These are phyloP conservation scores for Dendrobium huoshanense DNA, from an alignment of 106 monocot species.

Conservation along the genomic window DNA sequence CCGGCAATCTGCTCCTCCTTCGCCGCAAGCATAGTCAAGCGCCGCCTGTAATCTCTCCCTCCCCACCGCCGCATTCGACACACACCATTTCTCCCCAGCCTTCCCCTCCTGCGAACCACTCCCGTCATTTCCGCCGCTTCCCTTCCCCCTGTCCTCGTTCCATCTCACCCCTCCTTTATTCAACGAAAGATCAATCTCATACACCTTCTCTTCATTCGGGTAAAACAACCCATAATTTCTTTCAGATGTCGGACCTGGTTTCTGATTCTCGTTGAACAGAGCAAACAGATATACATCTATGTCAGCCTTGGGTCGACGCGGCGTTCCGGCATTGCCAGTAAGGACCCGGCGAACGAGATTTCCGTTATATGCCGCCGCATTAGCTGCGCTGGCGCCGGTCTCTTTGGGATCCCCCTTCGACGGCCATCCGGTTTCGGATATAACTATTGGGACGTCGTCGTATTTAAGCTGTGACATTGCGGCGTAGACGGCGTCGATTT, in stretches of 20 bases:
- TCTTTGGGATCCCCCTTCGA: constrained; percentile 66
- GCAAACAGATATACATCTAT: constrained; percentile 78
- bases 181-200: constrained; percentile 59
- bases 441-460: constrained; percentile 47
- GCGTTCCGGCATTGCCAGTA: constrained; percentile 61
- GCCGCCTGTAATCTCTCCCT: constrained; percentile 61
- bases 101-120: constrained; percentile 6
- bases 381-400: constrained; percentile 45
- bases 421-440: constrained; percentile 88
- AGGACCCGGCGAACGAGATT: constrained; percentile 67
- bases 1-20: constrained; percentile 80
- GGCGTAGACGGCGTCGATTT: constrained; percentile 76
- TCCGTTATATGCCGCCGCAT: constrained; percentile 75
- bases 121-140: neutral
- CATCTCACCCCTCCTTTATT: constrained; percentile 8
- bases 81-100: constrained; percentile 72
- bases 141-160: constrained; percentile 23
- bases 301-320: constrained; percentile 48
- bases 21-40: constrained; percentile 89
- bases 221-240: constrained; percentile 90
- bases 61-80: constrained; percentile 55
- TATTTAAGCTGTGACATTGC: constrained; percentile 51
- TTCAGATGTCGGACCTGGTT: constrained; percentile 84
- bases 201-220: constrained; percentile 70
- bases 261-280: constrained; percentile 94